phyloP scores from a whole-genome alignment of 1,284 basidiomycete genomes.

The Ganoderma leucocontextum region DNA sequence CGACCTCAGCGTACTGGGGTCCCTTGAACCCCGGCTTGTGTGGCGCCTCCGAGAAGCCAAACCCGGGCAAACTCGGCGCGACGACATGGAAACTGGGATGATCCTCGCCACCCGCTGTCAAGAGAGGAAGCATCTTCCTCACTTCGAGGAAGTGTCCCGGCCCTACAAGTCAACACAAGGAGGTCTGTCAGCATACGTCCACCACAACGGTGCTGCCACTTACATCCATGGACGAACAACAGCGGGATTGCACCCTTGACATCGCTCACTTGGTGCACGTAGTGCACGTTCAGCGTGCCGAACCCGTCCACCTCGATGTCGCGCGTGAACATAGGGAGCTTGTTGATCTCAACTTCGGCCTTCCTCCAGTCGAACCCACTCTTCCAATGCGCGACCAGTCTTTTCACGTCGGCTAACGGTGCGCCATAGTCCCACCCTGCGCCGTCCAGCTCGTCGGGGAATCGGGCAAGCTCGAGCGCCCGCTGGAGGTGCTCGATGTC shows the following conservation, averaged over 20 bases:
- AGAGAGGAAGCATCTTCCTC: slow-evolving; percentile 59
- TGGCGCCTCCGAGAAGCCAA: slow-evolving; percentile 58
- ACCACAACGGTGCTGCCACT: slow-evolving; percentile 27
- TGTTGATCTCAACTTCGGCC: slow-evolving; percentile 50
- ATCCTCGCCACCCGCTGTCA: slow-evolving; percentile 49
- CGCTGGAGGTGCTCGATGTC: slow-evolving; percentile 31
- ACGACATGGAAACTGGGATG: slow-evolving; percentile 69
- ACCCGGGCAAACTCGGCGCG: slow-evolving; percentile 61
- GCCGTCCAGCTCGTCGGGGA: slow-evolving; percentile 54
- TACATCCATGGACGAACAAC: slow-evolving; percentile 58
- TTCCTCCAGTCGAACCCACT: slow-evolving; percentile 53
- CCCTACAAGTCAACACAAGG: slow-evolving; percentile 48
- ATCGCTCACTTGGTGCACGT: slow-evolving; percentile 50
- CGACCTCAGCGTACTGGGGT: slow-evolving; percentile 41
- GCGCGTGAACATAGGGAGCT: slow-evolving; percentile 54
- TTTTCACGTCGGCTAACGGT: slow-evolving; percentile 49
- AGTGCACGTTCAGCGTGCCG: slow-evolving; percentile 51
- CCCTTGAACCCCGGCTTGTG: slow-evolving; percentile 47
- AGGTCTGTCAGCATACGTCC: background rate
- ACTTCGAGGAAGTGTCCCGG: slow-evolving; percentile 67
- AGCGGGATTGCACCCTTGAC: slow-evolving; percentile 51
- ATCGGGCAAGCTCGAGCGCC: slow-evolving; percentile 35
- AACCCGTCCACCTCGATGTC: slow-evolving; percentile 48
- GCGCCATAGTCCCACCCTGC: slow-evolving; percentile 49
- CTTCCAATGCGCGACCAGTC: slow-evolving; percentile 50